These are phyloP conservation scores for Pythium rhizo-oryzae DNA, from an alignment of 352 stramenopile genomes.

Conservation along the genomic window DNA sequence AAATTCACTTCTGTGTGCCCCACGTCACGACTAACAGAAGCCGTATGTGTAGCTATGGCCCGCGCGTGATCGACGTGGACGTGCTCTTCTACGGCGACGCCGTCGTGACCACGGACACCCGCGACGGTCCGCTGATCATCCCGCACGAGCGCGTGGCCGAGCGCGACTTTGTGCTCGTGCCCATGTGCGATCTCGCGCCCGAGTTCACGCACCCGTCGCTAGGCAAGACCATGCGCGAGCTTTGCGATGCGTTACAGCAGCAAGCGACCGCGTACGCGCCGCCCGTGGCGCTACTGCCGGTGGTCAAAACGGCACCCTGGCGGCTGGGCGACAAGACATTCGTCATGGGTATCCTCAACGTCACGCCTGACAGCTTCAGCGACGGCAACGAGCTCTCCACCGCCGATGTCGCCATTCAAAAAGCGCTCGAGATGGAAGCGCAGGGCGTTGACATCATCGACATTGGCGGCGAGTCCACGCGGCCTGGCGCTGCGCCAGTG, in stretches of 20 bases:
- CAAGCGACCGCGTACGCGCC: slow-evolving; percentile 32
- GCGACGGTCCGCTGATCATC: slow-evolving; percentile 84
- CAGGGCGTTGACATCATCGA: slow-evolving; percentile 96
- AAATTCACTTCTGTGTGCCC: not conserved
- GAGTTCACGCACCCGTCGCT: slow-evolving; percentile 79
- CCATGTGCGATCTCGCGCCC: slow-evolving; percentile 93
- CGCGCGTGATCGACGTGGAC: slow-evolving; percentile 95
- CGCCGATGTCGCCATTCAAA: slow-evolving; percentile 66
- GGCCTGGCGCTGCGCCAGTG: slow-evolving; percentile 93
- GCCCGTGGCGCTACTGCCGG: slow-evolving; percentile 57
- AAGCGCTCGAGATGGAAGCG: slow-evolving; percentile 88
- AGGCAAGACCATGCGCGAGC: slow-evolving; percentile 66
- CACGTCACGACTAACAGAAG: not conserved
- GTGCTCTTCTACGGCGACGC: slow-evolving; percentile 93
- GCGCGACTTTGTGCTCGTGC: slow-evolving; percentile 97
- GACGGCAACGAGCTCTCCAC: slow-evolving; percentile 50
- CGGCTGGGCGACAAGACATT: slow-evolving; percentile 67
- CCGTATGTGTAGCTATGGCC: slow-evolving; percentile 79
- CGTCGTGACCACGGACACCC: slow-evolving; percentile 65
- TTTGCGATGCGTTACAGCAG: slow-evolving; percentile 51
- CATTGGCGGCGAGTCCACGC: slow-evolving; percentile 98
- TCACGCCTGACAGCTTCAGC: slow-evolving; percentile 99
- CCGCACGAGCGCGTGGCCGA: slow-evolving; percentile 95
- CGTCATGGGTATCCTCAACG: slow-evolving; percentile 99
- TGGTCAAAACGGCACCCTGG: slow-evolving; percentile 47